Percentiles rank a stretch among this genome's conserved stretches.
phyloP scores from a whole-genome alignment of 2,329 filamentous ascomycete species.

The Colletotrichum melonis region DNA sequence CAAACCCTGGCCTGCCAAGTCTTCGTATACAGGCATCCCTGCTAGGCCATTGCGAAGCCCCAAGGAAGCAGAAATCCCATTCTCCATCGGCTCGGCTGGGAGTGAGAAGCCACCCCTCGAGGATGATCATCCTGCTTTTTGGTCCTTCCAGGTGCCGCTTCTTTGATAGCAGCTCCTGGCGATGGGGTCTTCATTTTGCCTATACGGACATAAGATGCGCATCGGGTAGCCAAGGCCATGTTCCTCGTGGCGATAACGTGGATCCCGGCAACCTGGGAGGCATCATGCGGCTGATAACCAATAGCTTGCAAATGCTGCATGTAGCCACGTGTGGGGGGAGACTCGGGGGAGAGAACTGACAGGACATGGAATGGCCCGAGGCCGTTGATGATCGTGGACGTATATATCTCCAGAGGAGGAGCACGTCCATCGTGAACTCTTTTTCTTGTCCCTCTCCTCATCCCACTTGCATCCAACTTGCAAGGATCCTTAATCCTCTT shows the following conservation, averaged over 20 bases:
- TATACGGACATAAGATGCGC: conserved; percentile 17
- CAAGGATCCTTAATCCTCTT: not conserved
- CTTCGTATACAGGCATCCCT: conserved; percentile 13
- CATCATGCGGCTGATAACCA: conserved; percentile 8
- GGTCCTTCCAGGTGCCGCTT: not conserved
- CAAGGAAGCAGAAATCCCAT: not conserved
- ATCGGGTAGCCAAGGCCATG: conserved; percentile 18
- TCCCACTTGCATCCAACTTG: conserved; percentile 16
- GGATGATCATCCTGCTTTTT: conserved; percentile 4
- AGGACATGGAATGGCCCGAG: not conserved
- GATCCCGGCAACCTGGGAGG: not conserved
- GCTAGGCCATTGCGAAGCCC: conserved; percentile 12
- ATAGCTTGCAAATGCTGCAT: conserved; percentile 3
- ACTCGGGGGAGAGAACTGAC: not conserved
- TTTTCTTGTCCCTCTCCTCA: not conserved
- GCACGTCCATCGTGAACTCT: not conserved
- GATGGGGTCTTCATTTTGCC: conserved; percentile 11
- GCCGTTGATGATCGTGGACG: conserved; percentile 7
- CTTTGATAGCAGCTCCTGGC: not conserved
- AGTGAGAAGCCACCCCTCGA: not conserved
- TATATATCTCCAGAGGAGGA: conserved; percentile 10
- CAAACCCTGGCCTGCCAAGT: conserved; percentile 18
- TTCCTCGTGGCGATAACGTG: conserved; percentile 17
- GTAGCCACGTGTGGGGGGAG: conserved; percentile 1
- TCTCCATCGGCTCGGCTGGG: not conserved